Percentiles rank a stretch among this genome's conserved stretches.
phyloP scores from a whole-genome alignment of 371 early-diverging fungal species.

The Syncephalastrum racemosum region DNA sequence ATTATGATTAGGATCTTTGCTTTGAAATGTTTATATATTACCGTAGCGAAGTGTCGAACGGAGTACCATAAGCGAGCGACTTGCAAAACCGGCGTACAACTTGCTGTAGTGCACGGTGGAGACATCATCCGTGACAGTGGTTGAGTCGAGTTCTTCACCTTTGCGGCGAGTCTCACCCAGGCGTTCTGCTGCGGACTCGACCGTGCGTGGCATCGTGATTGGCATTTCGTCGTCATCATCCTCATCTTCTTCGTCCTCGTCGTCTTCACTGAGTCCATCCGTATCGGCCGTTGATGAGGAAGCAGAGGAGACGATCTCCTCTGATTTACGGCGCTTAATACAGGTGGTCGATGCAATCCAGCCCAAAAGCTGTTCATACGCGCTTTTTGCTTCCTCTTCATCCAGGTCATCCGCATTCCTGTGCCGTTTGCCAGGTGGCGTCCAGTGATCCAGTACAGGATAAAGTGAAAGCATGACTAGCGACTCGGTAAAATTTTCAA shows the following conservation, averaged over 20 bases:
- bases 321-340: not conserved
- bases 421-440: conserved; percentile 9
- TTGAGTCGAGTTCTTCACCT: conserved; percentile 25
- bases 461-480: conserved; percentile 27
- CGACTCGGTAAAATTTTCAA: conserved; percentile 22
- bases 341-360: conserved; percentile 21
- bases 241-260: not conserved
- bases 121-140: conserved; percentile 13
- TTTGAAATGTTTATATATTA: conserved; percentile 4
- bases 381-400: conserved; percentile 19
- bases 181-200: conserved; percentile 31
- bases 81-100: conserved; percentile 30
- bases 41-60: conserved; percentile 34
- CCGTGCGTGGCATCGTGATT: conserved; percentile 13
- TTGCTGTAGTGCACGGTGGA: conserved; percentile 18
- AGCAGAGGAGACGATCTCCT: not conserved
- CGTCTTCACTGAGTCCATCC: conserved; percentile 1
- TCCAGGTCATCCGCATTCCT: conserved; percentile 18
- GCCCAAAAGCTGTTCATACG: conserved; percentile 25
- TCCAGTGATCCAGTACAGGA: conserved; percentile 35
- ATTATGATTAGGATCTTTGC: not conserved
- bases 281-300: conserved; percentile 2
- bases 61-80: conserved; percentile 31
- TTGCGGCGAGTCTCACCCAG: conserved; percentile 30
- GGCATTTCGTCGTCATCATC: conserved; percentile 12